Base-by-base conservation (phyloP, 495 filamentous ascomycete genomes). In the Neurospora tetraspora region DNA sequence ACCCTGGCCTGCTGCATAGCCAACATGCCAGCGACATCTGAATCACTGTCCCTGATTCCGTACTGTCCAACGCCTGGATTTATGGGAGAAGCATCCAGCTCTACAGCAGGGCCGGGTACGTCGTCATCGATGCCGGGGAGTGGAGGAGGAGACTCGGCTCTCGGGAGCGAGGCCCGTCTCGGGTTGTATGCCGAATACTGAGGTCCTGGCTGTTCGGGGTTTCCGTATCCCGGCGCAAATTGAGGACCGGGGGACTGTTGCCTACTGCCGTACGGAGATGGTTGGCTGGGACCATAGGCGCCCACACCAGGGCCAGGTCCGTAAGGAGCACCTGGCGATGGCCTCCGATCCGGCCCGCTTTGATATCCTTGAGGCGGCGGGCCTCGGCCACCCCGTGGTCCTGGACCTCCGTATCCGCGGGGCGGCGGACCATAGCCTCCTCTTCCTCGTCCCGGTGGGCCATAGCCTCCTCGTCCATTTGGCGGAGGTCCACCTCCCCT, bases 81-180 rank as follows among this genome's bases (percentile, higher is more conserved):
- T n/a, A 86, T 86, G 1, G 85, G 85, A 74, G 85, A 76, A 74
- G 92, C 84, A 83, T 93, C 90, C 93, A 97, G 95, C 78, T 95
- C 94, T 69, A 94, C 87, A 1, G 93, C 92, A 76, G 93, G 91
- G n/a, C 91, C 91, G 27, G 91, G 78, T 16, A 80, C 73, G 7
- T 69, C 78, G 59, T 83, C 78, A 36, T 89, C 85, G 14, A 88
- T 73, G 47, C 81, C 81, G 9, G 90, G 89, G 75, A 91, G 81
- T 7, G 91, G 91, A 8, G 89, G 90, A 6, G 90, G 90, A 20
- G 90, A 90, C 71, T 89, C 87, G 8, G 87, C 87, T 70, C 87
- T 80, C 10, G 87, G 84, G 23, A 88, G 78, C 27, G 80, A 78
- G 4, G 75, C 75, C 36, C 78, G 74, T 8, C 82, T 79, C 4